Conservation (phyloP, 2,329 filamentous ascomycete species). For the Fusarium tjaetaba region DNA sequence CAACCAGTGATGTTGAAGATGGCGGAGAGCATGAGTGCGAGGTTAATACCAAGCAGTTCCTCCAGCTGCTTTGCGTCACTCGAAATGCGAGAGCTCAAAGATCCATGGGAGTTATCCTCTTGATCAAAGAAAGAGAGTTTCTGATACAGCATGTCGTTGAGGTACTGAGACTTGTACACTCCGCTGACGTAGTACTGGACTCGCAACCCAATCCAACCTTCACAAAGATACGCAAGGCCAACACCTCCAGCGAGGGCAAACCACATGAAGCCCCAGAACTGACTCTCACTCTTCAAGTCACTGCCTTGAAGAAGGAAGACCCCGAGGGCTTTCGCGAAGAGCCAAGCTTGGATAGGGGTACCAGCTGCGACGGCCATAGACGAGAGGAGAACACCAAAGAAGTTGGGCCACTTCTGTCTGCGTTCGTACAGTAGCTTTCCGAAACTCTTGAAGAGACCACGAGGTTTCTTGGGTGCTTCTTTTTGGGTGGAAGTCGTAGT, state of each 20-base stretch:
- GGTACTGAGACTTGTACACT: constrained; percentile 43
- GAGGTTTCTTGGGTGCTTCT: not conserved
- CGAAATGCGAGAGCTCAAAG: constrained; percentile 41
- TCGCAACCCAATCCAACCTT: constrained; percentile 34
- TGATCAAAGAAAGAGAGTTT: constrained; percentile 45
- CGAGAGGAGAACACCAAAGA: constrained; percentile 37
- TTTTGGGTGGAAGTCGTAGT: not conserved
- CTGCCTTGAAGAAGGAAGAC: constrained; percentile 39
- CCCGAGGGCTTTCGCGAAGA: constrained; percentile 43
- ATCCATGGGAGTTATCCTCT: constrained; percentile 43
- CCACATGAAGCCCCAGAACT: constrained; percentile 49
- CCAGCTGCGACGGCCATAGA: constrained; percentile 41
- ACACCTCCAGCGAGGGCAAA: constrained; percentile 43
- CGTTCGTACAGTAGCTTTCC: constrained; percentile 35
- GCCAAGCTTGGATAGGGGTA: constrained; percentile 45
- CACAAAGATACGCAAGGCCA: constrained; percentile 42
- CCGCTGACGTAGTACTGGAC: constrained; percentile 32
- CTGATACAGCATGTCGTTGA: constrained; percentile 45
- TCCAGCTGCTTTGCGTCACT: constrained; percentile 48
- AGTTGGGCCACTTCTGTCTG: constrained; percentile 39
- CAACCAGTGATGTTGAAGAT: constrained; percentile 47
- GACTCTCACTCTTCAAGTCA: constrained; percentile 42
- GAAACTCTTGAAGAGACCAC: constrained; percentile 19
- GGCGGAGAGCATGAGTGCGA: constrained; percentile 43
- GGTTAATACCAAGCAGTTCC: constrained; percentile 47